phyloP scores from a whole-genome alignment of 768 basidiomycete genomes.

The Cystobasidium onofrii region DNA sequence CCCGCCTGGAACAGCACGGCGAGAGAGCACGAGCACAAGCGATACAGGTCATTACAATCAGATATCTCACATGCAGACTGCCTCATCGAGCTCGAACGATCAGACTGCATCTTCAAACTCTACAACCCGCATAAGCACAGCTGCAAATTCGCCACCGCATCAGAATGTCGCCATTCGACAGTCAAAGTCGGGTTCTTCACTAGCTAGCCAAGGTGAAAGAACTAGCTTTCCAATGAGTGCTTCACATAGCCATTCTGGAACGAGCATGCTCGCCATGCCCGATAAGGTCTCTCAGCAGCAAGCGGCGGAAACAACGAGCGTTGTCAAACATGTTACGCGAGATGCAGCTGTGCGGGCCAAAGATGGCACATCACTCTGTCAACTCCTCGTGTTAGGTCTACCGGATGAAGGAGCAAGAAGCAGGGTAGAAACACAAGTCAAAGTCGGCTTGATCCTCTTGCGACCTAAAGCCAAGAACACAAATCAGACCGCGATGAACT shows the following conservation, averaged over 20 bases:
- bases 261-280: constrained; percentile 11
- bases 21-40: not conserved
- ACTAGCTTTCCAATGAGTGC: not conserved
- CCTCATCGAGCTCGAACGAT: not conserved
- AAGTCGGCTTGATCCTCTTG: constrained; percentile 63
- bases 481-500: not conserved
- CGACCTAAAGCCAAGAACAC: constrained; percentile 46
- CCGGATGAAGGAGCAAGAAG: constrained; percentile 78
- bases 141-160: constrained; percentile 9
- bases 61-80: not conserved
- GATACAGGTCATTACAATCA: not conserved
- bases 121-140: constrained; percentile 6
- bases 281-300: constrained; percentile 15
- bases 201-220: constrained; percentile 1
- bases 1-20: not conserved
- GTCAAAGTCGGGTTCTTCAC: not conserved
- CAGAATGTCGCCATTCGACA: not conserved
- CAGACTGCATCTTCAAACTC: not conserved
- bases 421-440: constrained; percentile 88
- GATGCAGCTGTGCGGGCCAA: not conserved
- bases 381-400: constrained; percentile 74
- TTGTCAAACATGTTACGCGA: constrained; percentile 11
- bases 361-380: not conserved
- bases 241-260: not conserved
- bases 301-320: constrained; percentile 1